Evolutionary conservation across 2,329 filamentous ascomycete species (phyloP).

Genomic region (Ceratocystis colombiana): DNA sequence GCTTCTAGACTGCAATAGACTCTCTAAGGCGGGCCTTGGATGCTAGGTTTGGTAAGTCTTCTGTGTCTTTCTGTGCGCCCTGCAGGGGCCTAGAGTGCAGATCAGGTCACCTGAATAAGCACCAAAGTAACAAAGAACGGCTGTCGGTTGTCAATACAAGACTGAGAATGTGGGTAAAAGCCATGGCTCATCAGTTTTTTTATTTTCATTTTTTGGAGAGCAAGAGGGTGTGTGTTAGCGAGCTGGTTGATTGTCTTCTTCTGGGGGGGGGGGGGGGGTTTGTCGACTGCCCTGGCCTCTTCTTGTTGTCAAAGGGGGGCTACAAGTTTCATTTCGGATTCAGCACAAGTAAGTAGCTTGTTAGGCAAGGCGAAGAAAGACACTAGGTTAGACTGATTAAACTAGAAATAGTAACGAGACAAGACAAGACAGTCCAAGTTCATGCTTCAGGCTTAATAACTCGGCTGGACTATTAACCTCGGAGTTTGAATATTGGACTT

Average conservation of each 20-base stretch:
- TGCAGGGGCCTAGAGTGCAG: constrained; percentile 8
- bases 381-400: background rate
- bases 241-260: background rate
- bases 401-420: background rate
- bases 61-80: background rate
- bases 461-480: background rate
- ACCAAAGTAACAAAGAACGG: background rate
- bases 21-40: background rate
- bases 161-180: background rate
- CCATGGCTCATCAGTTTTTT: too few species aligned
- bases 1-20: constrained; percentile 14
- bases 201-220: background rate
- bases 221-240: background rate
- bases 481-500: background rate
- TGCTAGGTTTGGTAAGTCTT: background rate
- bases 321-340: background rate
- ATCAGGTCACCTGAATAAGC: constrained; percentile 10
- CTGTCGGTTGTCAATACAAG: constrained; percentile 6
- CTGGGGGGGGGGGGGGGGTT: background rate
- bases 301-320: background rate
- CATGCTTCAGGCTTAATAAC: too few species aligned
- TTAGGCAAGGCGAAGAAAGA: background rate
- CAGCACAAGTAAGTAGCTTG: background rate
- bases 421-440: too few species aligned
- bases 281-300: too few species aligned